These are phyloP conservation scores for Fonsecaea pedrosoi DNA, from an alignment of 2,329 filamentous ascomycete genomes.

Conservation along the genomic window DNA sequence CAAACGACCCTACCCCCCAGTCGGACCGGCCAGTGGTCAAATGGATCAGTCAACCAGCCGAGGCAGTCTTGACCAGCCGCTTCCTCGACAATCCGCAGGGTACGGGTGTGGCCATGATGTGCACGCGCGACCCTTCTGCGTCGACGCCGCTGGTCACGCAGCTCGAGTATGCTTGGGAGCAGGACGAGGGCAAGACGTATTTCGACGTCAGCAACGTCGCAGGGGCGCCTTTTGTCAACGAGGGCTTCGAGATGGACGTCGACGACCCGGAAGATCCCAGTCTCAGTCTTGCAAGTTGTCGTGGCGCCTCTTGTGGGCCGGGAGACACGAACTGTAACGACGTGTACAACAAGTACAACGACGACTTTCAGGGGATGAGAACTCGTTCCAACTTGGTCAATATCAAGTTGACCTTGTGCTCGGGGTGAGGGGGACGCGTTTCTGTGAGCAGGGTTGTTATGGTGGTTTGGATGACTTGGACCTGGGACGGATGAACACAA, in stretches of 20 bases:
- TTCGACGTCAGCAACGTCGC: slow-evolving; percentile 53
- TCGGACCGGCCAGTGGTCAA: not conserved
- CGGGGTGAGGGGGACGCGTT: not conserved
- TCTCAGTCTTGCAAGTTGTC: slow-evolving; percentile 12
- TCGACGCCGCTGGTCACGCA: slow-evolving; percentile 26
- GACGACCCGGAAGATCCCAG: slow-evolving; percentile 14
- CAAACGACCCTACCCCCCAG: slow-evolving; percentile 9
- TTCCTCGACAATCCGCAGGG: slow-evolving; percentile 2
- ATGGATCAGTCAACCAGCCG: not conserved
- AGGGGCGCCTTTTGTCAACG: slow-evolving; percentile 48
- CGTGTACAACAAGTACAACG: slow-evolving; percentile 28
- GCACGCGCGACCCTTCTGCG: slow-evolving; percentile 23
- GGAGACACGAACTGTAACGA: slow-evolving; percentile 22
- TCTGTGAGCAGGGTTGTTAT: not conserved
- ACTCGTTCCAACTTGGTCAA: slow-evolving; percentile 26
- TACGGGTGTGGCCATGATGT: not conserved
- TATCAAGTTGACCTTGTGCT: slow-evolving; percentile 24
- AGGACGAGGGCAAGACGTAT: slow-evolving; percentile 43
- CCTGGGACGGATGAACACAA: too few relatives aligned
- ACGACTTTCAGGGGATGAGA: slow-evolving; percentile 32
- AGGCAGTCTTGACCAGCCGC: not conserved
- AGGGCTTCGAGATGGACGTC: slow-evolving; percentile 28
- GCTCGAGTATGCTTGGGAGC: slow-evolving; percentile 50
- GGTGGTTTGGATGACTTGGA: not conserved
- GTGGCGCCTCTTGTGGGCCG: slow-evolving; percentile 19